Conservation (phyloP, 2,329 filamentous ascomycete genomes). For the Cladorrhinum sp. region DNA sequence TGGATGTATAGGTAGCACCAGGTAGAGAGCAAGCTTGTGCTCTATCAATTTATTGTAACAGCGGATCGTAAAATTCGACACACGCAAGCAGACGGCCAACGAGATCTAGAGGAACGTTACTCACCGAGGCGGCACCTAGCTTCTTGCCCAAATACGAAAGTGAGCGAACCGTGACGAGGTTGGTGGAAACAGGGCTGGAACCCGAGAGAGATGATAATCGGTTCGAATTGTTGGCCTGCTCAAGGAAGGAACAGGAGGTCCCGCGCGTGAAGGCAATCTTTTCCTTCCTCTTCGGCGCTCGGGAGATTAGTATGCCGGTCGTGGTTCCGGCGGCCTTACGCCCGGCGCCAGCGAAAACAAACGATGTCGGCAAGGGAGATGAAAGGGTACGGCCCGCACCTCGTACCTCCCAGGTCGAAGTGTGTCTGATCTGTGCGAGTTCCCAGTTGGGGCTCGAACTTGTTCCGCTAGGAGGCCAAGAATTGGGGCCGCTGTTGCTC, state of each 20-base stretch:
- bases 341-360: conserved; percentile 8
- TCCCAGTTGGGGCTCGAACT: not conserved
- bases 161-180: not conserved
- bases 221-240: not conserved
- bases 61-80: not conserved
- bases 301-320: conserved; percentile 18
- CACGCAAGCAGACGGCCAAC: not conserved
- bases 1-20: not conserved
- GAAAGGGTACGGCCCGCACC: conserved; percentile 5
- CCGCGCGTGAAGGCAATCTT: not conserved
- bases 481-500: not conserved
- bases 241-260: not conserved
- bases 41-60: not conserved
- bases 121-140: not conserved
- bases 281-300: not conserved
- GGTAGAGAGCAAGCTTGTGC: not conserved
- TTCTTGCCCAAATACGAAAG: not conserved
- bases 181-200: not conserved
- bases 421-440: not conserved
- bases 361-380: conserved; percentile 6
- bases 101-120: not conserved
- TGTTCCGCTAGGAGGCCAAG: not conserved
- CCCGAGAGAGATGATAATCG: not conserved
- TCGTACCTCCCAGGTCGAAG: not conserved
- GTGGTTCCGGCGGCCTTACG: conserved; percentile 9